These are phyloP conservation scores for Hylodesmum podocarpum DNA, from an alignment of 306 rosid species.

Conservation along the genomic window DNA sequence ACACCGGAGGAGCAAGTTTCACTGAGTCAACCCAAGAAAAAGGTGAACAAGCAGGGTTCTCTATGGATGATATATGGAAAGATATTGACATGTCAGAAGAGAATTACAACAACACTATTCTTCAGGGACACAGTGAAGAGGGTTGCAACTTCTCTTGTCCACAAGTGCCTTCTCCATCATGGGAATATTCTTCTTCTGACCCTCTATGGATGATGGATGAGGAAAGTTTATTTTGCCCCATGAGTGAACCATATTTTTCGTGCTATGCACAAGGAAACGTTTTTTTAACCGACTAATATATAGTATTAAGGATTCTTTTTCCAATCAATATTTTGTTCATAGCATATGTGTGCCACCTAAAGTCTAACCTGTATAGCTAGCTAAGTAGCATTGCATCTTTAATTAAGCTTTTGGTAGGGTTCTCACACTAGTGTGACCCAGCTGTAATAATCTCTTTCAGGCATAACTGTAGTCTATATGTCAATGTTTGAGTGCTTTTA, in stretches of 20 bases:
- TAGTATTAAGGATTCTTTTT: constrained; percentile 40
- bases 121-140: constrained; percentile 39
- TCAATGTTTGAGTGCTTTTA: constrained; percentile 44
- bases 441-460: constrained; percentile 44
- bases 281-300: constrained; percentile 55
- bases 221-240: constrained; percentile 52
- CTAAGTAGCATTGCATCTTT: constrained; percentile 43
- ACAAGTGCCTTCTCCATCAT: constrained; percentile 41
- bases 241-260: constrained; percentile 48
- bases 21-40: constrained; percentile 32
- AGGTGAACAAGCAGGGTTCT: constrained; percentile 33
- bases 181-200: constrained; percentile 59
- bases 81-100: constrained; percentile 64
- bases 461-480: constrained; percentile 31
- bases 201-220: constrained; percentile 69
- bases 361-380: constrained; percentile 51
- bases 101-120: no score
- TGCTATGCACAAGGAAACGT: constrained; percentile 36
- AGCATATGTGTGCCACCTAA: constrained; percentile 37
- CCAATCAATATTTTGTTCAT: constrained; percentile 50
- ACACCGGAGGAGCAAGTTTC: constrained; percentile 61
- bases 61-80: constrained; percentile 96
- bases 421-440: constrained; percentile 40
- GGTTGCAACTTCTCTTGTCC: constrained; percentile 47
- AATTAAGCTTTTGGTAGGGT: constrained; percentile 39